Evolutionary conservation across 2,329 filamentous ascomycete species (phyloP), one percentile per base, ranked within the genome.

Genomic region (Teratosphaeria pseudoeucalypti): DNA sequence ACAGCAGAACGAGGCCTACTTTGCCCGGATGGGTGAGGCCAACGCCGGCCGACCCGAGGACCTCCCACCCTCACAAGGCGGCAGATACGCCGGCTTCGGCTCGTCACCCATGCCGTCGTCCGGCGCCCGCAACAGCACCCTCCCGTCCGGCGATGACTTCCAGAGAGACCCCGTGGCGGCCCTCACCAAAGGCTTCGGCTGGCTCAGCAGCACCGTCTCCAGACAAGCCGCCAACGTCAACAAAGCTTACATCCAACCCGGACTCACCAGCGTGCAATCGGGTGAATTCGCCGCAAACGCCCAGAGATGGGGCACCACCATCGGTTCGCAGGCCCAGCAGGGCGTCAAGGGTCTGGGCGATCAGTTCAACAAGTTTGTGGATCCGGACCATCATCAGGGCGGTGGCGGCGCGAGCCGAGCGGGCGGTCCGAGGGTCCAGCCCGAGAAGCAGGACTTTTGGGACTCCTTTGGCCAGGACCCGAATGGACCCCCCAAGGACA

Each of bases 191-290:
- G 89, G 92, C 0, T 95, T 97, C 69, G 92, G 92, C 9, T 97
- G 94, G 91, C 90, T 97, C 70, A 84, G 90, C 19, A 88, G 85
- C 37, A 91, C 90, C 12, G 90, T 97, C 52, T 86, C 85, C 29
- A 96, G 94, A 80, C 89, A 89, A 64, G 94, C 92, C 43, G 95
- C 95, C 79, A 89, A 85, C 16, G 87, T 96, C 27, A 95, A 96
- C 72, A 88, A 94, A 66, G 85, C 87, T 37, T 96, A 90, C 76
- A 90, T 99, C 58, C 91, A 95, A 75, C 94, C 94, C 10, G 94
- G 91, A 32, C 90, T 94, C 62, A 88, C 90, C 71, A 89, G 91
- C 83, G 88, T 73, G 16, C 59, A 64, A 27, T 87, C 95, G 71
- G 84, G 81, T 57, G 78, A 81, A 62, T 66, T 80, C 55, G 76